phyloP scores from a whole-genome alignment of 2,329 filamentous ascomycete genomes.

The Aspergillus hortae region DNA sequence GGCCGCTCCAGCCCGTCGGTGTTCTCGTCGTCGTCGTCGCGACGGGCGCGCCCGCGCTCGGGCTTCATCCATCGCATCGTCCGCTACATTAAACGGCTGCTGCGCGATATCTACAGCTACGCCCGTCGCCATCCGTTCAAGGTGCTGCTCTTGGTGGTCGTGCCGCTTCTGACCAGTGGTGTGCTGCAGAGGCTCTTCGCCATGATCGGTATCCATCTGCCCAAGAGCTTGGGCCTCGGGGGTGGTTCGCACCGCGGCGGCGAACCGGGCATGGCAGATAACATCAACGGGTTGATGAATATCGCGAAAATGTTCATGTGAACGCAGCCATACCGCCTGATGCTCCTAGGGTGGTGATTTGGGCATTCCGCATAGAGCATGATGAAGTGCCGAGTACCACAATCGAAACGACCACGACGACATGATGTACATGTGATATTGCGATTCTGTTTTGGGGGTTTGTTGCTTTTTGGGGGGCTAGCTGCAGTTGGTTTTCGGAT shows the following conservation, averaged over 20 bases:
- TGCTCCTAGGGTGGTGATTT: too few species aligned
- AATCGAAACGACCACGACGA: conserved; percentile 22
- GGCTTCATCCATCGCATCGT: conserved; percentile 73
- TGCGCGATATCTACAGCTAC: conserved; percentile 78
- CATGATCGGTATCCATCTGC: conserved; percentile 75
- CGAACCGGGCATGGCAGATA: conserved; percentile 28
- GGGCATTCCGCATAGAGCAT: too few species aligned
- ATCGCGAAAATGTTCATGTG: conserved; percentile 37
- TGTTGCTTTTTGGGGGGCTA: conserved; percentile 12
- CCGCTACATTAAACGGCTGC: conserved; percentile 71
- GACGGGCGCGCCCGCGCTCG: conserved; percentile 71
- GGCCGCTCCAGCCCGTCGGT: conserved; percentile 43
- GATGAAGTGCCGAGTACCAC: not conserved
- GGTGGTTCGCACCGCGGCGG: conserved; percentile 7
- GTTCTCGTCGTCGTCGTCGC: conserved; percentile 65
- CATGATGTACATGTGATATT: conserved; percentile 6
- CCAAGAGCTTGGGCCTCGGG: conserved; percentile 44
- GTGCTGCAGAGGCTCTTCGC: conserved; percentile 73
- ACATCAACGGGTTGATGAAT: conserved; percentile 29
- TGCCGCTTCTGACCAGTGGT: conserved; percentile 83
- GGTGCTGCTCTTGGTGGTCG: conserved; percentile 79
- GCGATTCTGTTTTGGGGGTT: conserved; percentile 9
- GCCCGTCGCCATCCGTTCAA: conserved; percentile 80
- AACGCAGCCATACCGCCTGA: not conserved
- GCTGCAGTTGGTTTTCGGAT: conserved; percentile 8